Percentiles rank a stretch among this genome's conserved stretches.
These are phyloP conservation scores for Ceratobasidium sp. DNA, from an alignment of 1,284 basidiomycete genomes.

Conservation along the genomic window DNA sequence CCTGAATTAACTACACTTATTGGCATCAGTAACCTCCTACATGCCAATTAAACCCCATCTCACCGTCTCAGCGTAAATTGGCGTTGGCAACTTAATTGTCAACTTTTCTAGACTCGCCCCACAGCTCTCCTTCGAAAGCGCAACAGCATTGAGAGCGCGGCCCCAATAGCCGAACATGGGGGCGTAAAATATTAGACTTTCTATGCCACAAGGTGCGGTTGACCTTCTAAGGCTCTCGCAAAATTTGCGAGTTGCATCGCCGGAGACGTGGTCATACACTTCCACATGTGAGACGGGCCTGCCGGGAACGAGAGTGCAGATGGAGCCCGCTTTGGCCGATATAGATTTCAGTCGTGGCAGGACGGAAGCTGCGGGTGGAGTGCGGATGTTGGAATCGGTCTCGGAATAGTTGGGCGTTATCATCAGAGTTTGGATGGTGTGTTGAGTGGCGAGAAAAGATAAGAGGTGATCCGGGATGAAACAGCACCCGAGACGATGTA, in stretches of 20 bases:
- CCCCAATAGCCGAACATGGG: background rate
- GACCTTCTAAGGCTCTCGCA: conserved; percentile 3
- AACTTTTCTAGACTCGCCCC: background rate
- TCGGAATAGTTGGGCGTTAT: too few species aligned
- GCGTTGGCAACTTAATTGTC: too few species aligned
- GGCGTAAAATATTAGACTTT: background rate
- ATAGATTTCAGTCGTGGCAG: conserved; percentile 14
- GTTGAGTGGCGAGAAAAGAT: background rate
- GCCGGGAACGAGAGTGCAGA: background rate
- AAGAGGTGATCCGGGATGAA: background rate
- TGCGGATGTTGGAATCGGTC: background rate
- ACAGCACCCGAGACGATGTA: conserved; percentile 11
- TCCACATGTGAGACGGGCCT: conserved; percentile 5
- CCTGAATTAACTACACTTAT: too few species aligned
- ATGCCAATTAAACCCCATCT: too few species aligned
- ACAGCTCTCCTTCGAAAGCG: background rate
- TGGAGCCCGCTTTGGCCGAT: background rate
- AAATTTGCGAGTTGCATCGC: background rate
- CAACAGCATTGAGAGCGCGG: background rate
- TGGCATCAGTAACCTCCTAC: too few species aligned
- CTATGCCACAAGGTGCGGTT: conserved; percentile 3
- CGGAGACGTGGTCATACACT: background rate
- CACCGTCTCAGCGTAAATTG: too few species aligned
- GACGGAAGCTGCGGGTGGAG: background rate
- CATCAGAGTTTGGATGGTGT: background rate